Evolutionary conservation across 257 asterid species (phyloP).

Genomic region (Forsythia viridissima): DNA sequence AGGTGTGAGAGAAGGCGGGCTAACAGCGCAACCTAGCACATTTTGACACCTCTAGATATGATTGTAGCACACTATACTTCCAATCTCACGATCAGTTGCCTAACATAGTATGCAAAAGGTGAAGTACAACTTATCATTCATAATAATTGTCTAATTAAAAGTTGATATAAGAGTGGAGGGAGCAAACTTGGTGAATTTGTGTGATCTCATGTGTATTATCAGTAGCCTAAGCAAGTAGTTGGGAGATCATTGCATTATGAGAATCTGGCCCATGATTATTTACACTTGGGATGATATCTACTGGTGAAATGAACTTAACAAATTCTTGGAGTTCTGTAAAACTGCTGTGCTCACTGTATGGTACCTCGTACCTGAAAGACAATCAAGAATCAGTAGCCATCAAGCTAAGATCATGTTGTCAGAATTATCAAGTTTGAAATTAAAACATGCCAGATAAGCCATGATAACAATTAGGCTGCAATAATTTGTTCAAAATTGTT

Average conservation of each 20-base stretch:
- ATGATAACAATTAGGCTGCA: background rate
- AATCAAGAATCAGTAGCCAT: background rate
- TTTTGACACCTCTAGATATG: no score
- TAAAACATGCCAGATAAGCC: background rate
- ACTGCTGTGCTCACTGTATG: slow-evolving; percentile 95
- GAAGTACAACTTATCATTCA: background rate
- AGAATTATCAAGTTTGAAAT: background rate
- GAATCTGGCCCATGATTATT: slow-evolving; percentile 81
- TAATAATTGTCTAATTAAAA: slow-evolving; percentile 3
- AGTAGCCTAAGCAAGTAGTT: slow-evolving; percentile 49
- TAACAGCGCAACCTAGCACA: no score
- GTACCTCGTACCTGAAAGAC: slow-evolving; percentile 83
- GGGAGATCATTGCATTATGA: slow-evolving; percentile 67
- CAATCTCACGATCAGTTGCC: background rate
- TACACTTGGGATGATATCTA: slow-evolving; percentile 79
- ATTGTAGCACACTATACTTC: no score
- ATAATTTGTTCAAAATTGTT: background rate
- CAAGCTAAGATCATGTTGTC: background rate
- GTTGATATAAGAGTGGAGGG: background rate
- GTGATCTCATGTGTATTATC: background rate
- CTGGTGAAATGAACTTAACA: slow-evolving; percentile 74
- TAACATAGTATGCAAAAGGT: background rate
- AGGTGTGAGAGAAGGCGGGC: no score
- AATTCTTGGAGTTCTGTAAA: slow-evolving; percentile 81
- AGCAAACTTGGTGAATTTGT: background rate